These are phyloP conservation scores for Saccharomycopsis fodiens DNA, from an alignment of 805 yeast genomes.

Conservation along the genomic window DNA sequence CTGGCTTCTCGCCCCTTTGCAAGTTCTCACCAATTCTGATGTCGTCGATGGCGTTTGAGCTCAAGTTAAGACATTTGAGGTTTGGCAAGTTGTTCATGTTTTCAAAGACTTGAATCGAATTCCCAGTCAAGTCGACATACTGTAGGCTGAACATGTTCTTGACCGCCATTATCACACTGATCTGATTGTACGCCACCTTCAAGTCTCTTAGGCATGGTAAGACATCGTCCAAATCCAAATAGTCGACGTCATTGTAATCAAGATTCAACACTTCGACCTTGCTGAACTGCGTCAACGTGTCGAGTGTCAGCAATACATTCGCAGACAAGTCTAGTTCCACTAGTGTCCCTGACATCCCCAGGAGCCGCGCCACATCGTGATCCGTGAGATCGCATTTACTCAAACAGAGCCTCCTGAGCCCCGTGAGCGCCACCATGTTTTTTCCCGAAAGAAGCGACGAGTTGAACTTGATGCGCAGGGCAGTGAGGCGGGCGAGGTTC, in stretches of 20 bases:
- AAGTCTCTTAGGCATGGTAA: background rate
- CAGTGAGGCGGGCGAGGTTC: background rate
- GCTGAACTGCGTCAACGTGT: background rate
- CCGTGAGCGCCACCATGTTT: background rate
- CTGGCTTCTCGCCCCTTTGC: background rate
- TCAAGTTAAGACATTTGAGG: background rate
- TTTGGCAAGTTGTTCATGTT: background rate
- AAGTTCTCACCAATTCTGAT: background rate
- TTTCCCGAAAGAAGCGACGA: background rate
- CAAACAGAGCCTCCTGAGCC: background rate
- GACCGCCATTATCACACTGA: background rate
- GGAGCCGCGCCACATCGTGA: background rate
- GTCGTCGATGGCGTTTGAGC: background rate
- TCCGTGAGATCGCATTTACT: background rate
- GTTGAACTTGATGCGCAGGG: background rate
- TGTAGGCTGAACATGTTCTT: background rate
- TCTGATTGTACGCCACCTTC: background rate
- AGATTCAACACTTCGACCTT: background rate
- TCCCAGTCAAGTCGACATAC: background rate
- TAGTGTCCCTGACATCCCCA: background rate
- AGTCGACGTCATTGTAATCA: background rate
- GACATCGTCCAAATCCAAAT: background rate
- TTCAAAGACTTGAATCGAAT: background rate
- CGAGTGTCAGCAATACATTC: background rate
- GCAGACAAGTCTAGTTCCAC: background rate